A percentile compares a stretch with the other conserved stretches of the same genome.
phyloP scores from a whole-genome alignment of 768 basidiomycete species.

The Mycena amicta region DNA sequence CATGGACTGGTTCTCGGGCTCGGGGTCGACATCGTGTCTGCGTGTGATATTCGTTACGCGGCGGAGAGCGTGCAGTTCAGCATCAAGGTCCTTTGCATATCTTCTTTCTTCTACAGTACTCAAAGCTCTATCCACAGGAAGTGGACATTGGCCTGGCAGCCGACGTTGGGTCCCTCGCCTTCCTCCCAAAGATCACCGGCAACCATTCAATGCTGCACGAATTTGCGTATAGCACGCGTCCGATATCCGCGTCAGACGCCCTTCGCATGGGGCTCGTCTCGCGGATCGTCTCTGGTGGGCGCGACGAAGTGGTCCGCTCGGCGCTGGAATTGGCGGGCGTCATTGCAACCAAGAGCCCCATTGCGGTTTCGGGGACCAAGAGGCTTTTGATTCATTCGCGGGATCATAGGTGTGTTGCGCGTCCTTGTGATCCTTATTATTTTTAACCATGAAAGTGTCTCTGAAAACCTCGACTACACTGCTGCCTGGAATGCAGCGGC shows the following conservation, averaged over 20 bases:
- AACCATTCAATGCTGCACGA: constrained; percentile 76
- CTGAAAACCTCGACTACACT: constrained; percentile 14
- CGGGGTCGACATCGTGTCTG: constrained; percentile 55
- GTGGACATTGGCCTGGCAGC: constrained; percentile 86
- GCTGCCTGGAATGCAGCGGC: constrained; percentile 18
- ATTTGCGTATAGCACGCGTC: constrained; percentile 72
- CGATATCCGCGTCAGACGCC: constrained; percentile 74
- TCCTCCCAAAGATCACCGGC: constrained; percentile 74
- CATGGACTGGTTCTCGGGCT: constrained; percentile 61
- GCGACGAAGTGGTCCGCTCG: constrained; percentile 63
- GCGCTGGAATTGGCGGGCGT: constrained; percentile 66
- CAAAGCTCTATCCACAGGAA: no score
- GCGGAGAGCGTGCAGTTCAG: constrained; percentile 49
- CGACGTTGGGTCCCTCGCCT: constrained; percentile 85
- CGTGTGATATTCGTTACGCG: constrained; percentile 65
- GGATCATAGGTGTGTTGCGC: constrained; percentile 65
- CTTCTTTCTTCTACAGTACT: no score
- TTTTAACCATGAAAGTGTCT: constrained; percentile 40
- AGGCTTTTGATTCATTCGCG: constrained; percentile 74
- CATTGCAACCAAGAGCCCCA: constrained; percentile 77
- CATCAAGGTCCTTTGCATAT: constrained; percentile 49
- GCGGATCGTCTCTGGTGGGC: constrained; percentile 64
- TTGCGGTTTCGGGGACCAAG: constrained; percentile 80
- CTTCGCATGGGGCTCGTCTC: constrained; percentile 73
- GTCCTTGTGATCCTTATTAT: neutral